These are phyloP conservation scores for Canna indica DNA, from an alignment of 176 grass and related monocot species.

Conservation along the genomic window DNA sequence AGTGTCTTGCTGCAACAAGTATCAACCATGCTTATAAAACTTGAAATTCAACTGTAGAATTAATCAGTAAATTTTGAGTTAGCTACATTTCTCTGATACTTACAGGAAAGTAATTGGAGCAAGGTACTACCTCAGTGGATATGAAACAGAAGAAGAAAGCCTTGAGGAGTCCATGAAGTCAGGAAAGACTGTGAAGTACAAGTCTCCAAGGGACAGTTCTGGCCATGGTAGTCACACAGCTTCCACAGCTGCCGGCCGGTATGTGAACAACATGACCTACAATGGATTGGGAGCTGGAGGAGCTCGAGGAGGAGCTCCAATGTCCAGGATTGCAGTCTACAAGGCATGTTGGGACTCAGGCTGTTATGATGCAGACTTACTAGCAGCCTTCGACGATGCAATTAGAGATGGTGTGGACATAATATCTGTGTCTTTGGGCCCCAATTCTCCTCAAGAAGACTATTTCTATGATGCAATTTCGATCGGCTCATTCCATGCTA, in stretches of 20 bases:
- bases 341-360: slow-evolving; percentile 22
- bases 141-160: slow-evolving; percentile 12
- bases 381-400: slow-evolving; percentile 21
- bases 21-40: not conserved
- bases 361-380: slow-evolving; percentile 21
- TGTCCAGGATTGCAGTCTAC: slow-evolving; percentile 25
- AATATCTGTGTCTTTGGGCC: slow-evolving; percentile 17
- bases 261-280: slow-evolving; percentile 18
- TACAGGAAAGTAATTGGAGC: slow-evolving; percentile 22
- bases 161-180: not conserved
- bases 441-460: slow-evolving; percentile 16
- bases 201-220: slow-evolving; percentile 23
- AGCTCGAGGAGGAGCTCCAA: slow-evolving; percentile 18
- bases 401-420: slow-evolving; percentile 23
- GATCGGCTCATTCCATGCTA: slow-evolving; percentile 20
- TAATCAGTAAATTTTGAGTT: no score
- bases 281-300: slow-evolving; percentile 19
- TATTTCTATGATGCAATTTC: slow-evolving; percentile 22
- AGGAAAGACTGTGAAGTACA: slow-evolving; percentile 7
- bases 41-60: not conserved
- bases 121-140: slow-evolving; percentile 16
- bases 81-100: no score
- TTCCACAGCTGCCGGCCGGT: slow-evolving; percentile 16
- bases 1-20: slow-evolving; percentile 14
- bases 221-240: slow-evolving; percentile 23